phyloP scores from a whole-genome alignment of 306 rosid genomes.

The Heteromeles arbutifolia region DNA sequence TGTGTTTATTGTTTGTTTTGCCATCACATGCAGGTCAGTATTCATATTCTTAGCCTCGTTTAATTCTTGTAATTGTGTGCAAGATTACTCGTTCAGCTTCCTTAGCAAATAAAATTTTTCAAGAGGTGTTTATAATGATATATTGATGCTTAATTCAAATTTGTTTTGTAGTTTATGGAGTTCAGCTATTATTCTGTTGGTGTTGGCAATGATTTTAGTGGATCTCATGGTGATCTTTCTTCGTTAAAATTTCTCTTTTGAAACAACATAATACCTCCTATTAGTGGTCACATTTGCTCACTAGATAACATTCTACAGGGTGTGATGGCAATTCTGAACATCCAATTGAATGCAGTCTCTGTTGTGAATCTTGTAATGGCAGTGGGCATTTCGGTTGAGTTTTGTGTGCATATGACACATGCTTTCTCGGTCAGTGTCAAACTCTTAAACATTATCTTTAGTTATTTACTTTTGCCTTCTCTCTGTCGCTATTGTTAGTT shows the following conservation, averaged over 20 bases:
- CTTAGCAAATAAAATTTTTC: not conserved
- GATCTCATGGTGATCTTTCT: conserved; percentile 77
- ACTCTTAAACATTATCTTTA: not conserved
- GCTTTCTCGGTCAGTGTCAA: conserved; percentile 75
- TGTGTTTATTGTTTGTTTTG: conserved; percentile 88
- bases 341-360: conserved; percentile 94
- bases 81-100: not conserved
- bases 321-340: conserved; percentile 87
- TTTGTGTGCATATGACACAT: conserved; percentile 91
- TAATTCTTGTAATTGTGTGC: not conserved
- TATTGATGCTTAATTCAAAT: not conserved
- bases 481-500: no score
- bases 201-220: conserved; percentile 79
- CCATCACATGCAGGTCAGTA: conserved; percentile 81
- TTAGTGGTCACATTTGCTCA: not conserved
- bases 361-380: conserved; percentile 96
- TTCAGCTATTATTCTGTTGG: conserved; percentile 86
- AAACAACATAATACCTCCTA: not conserved
- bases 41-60: conserved; percentile 9
- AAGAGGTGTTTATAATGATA: not conserved
- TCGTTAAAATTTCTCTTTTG: not conserved
- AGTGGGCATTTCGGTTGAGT: conserved; percentile 97
- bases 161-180: conserved; percentile 77
- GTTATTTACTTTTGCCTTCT: not conserved
- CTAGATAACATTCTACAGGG: conserved; percentile 53